A percentile compares a stretch with the other conserved stretches of the same genome.
Conservation (phyloP, 108 stramenopile genomes). For the Nitzschia sp. region DNA sequence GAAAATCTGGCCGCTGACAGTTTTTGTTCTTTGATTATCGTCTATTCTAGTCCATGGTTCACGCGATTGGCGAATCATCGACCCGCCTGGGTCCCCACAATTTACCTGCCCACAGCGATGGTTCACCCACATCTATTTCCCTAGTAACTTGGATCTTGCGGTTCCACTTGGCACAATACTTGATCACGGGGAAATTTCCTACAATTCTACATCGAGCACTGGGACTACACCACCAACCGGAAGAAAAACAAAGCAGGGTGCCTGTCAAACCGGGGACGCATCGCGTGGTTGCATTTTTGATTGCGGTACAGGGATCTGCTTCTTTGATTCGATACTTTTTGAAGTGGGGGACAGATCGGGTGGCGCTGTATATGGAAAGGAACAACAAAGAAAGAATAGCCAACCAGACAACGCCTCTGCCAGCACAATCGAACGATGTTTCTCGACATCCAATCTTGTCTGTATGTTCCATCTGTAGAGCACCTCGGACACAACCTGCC, state of each 20-base stretch:
- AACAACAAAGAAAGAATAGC: background rate
- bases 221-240: constrained; percentile 5
- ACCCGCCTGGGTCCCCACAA: background rate
- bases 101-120: background rate
- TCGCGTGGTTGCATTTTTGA: constrained; percentile 24
- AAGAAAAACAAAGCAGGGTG: background rate
- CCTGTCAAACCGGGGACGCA: constrained; percentile 9
- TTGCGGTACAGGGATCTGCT: constrained; percentile 21
- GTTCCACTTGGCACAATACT: constrained; percentile 37
- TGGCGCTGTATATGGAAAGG: constrained; percentile 23
- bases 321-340: constrained; percentile 3
- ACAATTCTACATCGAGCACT: constrained; percentile 28
- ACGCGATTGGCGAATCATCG: background rate
- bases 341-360: background rate
- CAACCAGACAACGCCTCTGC: background rate
- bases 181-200: constrained; percentile 37
- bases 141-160: constrained; percentile 28
- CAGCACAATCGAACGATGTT: background rate
- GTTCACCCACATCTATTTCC: background rate
- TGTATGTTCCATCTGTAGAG: constrained; percentile 38
- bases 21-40: too few relatives aligned
- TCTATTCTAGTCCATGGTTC: background rate
- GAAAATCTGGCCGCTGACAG: too few relatives aligned
- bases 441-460: background rate
- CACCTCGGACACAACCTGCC: constrained; percentile 29